These are phyloP conservation scores for Penicillium turbatum DNA, from an alignment of 495 filamentous ascomycete species.

Conservation along the genomic window DNA sequence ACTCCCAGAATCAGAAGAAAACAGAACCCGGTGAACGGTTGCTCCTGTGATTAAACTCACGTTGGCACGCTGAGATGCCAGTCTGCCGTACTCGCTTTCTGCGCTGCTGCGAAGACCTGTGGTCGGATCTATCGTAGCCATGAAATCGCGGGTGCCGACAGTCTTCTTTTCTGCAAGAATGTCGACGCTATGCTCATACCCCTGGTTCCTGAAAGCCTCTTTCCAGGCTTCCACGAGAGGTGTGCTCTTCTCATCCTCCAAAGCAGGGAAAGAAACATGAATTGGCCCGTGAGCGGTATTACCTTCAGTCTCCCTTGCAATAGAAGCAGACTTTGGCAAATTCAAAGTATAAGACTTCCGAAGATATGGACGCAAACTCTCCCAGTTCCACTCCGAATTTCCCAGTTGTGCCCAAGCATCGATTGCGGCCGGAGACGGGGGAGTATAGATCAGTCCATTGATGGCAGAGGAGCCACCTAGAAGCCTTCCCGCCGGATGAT, in stretches of 20 bases:
- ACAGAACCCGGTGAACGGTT: conserved; percentile 40
- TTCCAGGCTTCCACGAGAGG: conserved; percentile 26
- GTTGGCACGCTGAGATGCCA: conserved; percentile 42
- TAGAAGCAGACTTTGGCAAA: not conserved
- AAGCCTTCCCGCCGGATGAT: conserved; percentile 26
- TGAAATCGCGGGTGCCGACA: conserved; percentile 13
- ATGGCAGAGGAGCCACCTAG: conserved; percentile 35
- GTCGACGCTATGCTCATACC: conserved; percentile 14
- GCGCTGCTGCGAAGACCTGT: conserved; percentile 33
- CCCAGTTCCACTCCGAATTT: conserved; percentile 51
- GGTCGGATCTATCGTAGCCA: conserved; percentile 20
- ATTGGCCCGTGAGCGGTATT: conserved; percentile 16
- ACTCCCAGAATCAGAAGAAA: conserved; percentile 11
- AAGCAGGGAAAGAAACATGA: conserved; percentile 20
- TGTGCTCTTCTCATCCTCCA: conserved; percentile 1
- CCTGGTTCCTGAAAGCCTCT: conserved; percentile 16
- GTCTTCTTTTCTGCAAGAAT: conserved; percentile 11
- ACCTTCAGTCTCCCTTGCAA: not conserved
- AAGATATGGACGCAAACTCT: conserved; percentile 45
- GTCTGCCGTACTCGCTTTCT: conserved; percentile 32
- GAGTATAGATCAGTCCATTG: conserved; percentile 25
- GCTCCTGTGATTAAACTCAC: conserved; percentile 45
- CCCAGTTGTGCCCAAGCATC: conserved; percentile 53
- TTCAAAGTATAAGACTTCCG: conserved; percentile 13
- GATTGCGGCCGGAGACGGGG: conserved; percentile 39